Evolutionary conservation across 202 grass and related monocot genomes (phyloP).

Genomic region (Schoenoplectus tabernaemontani): DNA sequence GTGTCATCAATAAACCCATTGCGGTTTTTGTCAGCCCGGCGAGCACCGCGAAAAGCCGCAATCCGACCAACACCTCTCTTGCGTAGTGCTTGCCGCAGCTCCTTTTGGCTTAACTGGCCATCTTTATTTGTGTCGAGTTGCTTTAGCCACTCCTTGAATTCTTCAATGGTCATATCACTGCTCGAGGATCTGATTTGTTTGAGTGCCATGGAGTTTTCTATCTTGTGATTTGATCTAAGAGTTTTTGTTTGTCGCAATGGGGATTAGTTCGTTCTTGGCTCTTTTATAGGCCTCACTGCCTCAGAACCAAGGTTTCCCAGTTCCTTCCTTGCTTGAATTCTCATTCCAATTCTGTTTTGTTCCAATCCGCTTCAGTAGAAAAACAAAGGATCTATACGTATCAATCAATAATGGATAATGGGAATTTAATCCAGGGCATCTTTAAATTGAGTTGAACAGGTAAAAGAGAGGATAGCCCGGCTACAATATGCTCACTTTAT

Average conservation of each 20-base stretch:
- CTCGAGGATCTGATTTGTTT: conserved; percentile 8
- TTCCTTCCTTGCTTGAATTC: background rate
- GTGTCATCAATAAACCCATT: conserved; percentile 52
- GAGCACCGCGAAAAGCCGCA: conserved; percentile 30
- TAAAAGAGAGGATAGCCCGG: background rate
- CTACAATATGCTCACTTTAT: conserved; percentile 11
- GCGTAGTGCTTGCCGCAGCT: conserved; percentile 56
- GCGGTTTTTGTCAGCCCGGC: conserved; percentile 37
- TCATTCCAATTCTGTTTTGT: background rate
- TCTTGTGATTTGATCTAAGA: background rate
- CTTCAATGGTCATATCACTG: conserved; percentile 39
- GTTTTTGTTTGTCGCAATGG: conserved; percentile 5
- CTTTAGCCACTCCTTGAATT: conserved; percentile 76
- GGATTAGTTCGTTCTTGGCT: background rate
- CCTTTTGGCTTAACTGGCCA: conserved; percentile 50
- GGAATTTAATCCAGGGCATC: background rate
- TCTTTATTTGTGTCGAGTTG: conserved; percentile 64
- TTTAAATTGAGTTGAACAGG: background rate
- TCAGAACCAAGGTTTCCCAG: conserved; percentile 11
- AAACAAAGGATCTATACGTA: background rate
- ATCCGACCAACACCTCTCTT: conserved; percentile 36
- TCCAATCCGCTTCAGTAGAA: background rate
- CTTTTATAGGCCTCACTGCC: conserved; percentile 11
- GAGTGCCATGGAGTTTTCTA: conserved; percentile 43
- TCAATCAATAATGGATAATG: background rate